Conservation (phyloP, 495 filamentous ascomycete species). For the Penicillium herquei region DNA sequence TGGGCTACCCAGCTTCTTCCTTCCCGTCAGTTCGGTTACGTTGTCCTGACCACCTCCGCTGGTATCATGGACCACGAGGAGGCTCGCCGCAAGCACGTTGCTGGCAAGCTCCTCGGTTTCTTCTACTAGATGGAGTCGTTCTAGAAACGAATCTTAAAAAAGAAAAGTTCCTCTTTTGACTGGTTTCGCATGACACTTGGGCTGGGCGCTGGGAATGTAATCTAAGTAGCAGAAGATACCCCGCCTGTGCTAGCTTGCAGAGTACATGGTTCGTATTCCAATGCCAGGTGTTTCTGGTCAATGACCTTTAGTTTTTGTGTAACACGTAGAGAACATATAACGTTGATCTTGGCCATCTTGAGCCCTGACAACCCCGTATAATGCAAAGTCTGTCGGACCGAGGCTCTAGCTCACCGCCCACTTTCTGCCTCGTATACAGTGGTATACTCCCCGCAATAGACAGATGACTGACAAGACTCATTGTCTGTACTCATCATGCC, state of each 20-base stretch:
- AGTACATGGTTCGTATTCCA: constrained; percentile 26
- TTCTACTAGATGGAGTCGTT: constrained; percentile 70
- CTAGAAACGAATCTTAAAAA: constrained; percentile 19
- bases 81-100: constrained; percentile 94
- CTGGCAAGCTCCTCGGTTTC: constrained; percentile 95
- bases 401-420: constrained; percentile 22
- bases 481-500: constrained; percentile 31
- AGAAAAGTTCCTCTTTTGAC: constrained; percentile 36
- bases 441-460: constrained; percentile 6
- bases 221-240: constrained; percentile 32
- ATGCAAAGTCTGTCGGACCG: constrained; percentile 9
- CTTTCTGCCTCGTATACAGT: constrained; percentile 11
- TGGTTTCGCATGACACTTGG: constrained; percentile 25
- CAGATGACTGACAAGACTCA: neutral
- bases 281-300: constrained; percentile 27
- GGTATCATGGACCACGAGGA: constrained; percentile 99
- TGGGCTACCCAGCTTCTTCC: constrained; percentile 98
- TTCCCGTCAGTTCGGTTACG: constrained; percentile 98
- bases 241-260: constrained; percentile 25
- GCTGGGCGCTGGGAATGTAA: constrained; percentile 33
- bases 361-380: neutral
- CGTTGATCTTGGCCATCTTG: neutral
- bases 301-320: constrained; percentile 4
- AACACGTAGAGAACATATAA: neutral
- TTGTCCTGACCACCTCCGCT: constrained; percentile 96